Evolutionary conservation across 345 rosid genomes (phyloP), one percentile per base, ranked within the genome.

Genomic region (Limnanthes douglasii): DNA sequence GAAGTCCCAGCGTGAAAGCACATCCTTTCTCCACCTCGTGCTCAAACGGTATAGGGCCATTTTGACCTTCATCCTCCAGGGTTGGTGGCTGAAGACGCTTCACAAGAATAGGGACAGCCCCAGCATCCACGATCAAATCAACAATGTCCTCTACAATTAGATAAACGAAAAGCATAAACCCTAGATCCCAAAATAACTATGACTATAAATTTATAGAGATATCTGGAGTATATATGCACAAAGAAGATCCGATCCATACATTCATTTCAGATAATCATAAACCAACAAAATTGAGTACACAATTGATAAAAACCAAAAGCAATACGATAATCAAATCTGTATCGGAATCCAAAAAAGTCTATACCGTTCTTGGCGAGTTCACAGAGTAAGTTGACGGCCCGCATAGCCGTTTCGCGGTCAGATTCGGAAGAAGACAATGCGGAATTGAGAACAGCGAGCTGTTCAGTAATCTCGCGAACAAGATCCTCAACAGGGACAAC

Each of bases 21-120:
- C 78, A 54, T 32, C 53, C 65, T 52, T 62, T 82, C 63, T 71
- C 74, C 17, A 77, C 71, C 26, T 69, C 82, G 21, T 64, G 62
- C 33, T 69, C 67, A 3, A 50, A 53, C 0, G 46, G 48, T 15
- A 34, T 57, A 1, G 39, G 25, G 16, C 17, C 29, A 28, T 22
- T 27, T 7, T 42, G 50, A 5, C 11, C 48, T 9, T 37, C 39
- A n/a, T n/a, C n/a, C n/a, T n/a, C n/a, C n/a, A n/a, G n/a, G n/a
- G n/a, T n/a, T 1, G 70, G 62, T 0, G 60, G 39, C 39, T 44
- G 65, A 41, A 82, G 64, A 48, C 67, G 72, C 41, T 12, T 58
- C 28, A 74, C 64, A 53, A 82, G 51, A 8, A 61, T 62, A 57
- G 76, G 76, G 15, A 82, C 65, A 3, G 72, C 85, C 5, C 76